phyloP scores from a whole-genome alignment of 495 filamentous ascomycete genomes.

The Cladorrhinum samala region DNA sequence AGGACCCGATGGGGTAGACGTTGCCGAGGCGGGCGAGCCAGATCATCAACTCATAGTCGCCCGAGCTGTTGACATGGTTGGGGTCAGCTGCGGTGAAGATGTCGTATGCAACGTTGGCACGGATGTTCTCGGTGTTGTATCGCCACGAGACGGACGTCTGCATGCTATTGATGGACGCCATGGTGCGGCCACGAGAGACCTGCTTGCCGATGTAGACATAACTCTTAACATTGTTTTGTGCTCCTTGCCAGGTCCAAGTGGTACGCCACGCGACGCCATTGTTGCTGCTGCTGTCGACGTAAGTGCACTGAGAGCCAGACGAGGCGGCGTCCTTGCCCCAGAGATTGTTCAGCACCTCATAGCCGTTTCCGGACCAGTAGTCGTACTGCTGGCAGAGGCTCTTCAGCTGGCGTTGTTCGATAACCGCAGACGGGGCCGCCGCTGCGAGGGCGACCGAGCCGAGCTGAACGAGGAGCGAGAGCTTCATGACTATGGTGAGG shows the following conservation, averaged over 20 bases:
- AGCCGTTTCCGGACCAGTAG: constrained; percentile 26
- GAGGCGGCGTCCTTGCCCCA: constrained; percentile 34
- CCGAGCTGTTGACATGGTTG: constrained; percentile 38
- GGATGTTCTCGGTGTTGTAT: constrained; percentile 34
- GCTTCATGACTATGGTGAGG: no score
- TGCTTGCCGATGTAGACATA: constrained; percentile 32
- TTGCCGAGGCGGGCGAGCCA: constrained; percentile 36
- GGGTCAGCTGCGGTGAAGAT: constrained; percentile 42
- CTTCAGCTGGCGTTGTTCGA: neutral
- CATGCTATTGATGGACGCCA: constrained; percentile 28
- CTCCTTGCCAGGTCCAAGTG: constrained; percentile 40
- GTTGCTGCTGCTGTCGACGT: constrained; percentile 28
- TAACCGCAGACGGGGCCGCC: neutral
- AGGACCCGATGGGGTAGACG: constrained; percentile 37
- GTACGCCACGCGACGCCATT: constrained; percentile 31
- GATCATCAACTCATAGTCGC: constrained; percentile 47
- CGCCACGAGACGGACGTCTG: constrained; percentile 34
- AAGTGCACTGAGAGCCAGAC: constrained; percentile 39
- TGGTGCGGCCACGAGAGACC: constrained; percentile 26
- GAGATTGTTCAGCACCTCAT: constrained; percentile 43
- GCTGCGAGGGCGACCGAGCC: neutral
- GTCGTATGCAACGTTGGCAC: constrained; percentile 43
- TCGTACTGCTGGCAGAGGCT: constrained; percentile 35
- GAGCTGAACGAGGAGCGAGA: neutral
- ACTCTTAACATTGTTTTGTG: constrained; percentile 37